phyloP scores from a whole-genome alignment of 2,329 filamentous ascomycete species.

The Botrytis medusae region DNA sequence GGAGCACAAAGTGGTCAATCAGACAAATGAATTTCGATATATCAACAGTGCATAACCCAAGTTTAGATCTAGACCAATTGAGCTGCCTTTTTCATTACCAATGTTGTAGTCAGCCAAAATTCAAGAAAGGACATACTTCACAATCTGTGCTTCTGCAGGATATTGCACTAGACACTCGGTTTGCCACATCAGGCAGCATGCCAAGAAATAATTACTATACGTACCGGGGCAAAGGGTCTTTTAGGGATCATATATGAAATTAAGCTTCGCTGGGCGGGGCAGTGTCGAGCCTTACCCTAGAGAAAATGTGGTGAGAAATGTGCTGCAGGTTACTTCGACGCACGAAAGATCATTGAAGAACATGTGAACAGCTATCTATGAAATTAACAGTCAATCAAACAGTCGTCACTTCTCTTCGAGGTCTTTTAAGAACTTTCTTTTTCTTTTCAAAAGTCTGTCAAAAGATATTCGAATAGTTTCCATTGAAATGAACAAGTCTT shows the following conservation, averaged over 20 bases:
- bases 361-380: not conserved
- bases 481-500: not conserved
- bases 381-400: not conserved
- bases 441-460: not conserved
- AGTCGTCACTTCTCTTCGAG: not conserved
- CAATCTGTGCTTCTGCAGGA: not conserved
- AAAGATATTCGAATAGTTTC: not conserved
- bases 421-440: not conserved
- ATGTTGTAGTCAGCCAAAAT: not conserved
- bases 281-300: not conserved
- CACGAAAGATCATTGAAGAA: not conserved
- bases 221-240: not conserved
- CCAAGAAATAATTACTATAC: not conserved
- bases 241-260: not conserved
- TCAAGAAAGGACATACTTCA: not conserved
- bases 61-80: not conserved
- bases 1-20: not conserved
- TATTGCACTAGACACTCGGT: not conserved
- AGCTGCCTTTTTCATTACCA: not conserved
- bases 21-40: not conserved
- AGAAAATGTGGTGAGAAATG: not conserved
- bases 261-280: not conserved
- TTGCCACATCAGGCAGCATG: not conserved
- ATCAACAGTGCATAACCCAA: not conserved
- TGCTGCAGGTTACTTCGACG: not conserved